These are phyloP conservation scores for Vanrija humicola DNA, from an alignment of 1,284 basidiomycete species.

Conservation along the genomic window DNA sequence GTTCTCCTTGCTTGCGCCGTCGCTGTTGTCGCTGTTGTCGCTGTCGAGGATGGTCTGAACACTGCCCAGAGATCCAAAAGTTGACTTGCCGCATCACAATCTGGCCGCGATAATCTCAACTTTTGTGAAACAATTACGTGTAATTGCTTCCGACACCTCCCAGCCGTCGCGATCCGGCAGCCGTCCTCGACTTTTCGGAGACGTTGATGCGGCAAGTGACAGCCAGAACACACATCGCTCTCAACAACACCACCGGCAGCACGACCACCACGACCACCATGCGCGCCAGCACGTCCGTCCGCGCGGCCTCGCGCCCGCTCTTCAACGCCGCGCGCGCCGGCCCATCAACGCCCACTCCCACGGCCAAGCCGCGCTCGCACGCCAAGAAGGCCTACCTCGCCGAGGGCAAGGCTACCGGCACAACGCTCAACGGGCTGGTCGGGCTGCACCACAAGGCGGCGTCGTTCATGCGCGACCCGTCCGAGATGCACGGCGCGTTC, in stretches of 20 bases:
- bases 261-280: neutral
- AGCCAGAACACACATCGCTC: neutral
- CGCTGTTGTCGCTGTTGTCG: too few relatives aligned
- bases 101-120: neutral
- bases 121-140: neutral
- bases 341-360: neutral
- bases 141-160: neutral
- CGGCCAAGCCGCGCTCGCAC: slow-evolving; percentile 7
- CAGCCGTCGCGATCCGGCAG: neutral
- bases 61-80: too few relatives aligned
- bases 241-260: neutral
- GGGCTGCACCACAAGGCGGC: slow-evolving; percentile 41
- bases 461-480: slow-evolving; percentile 37
- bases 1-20: neutral
- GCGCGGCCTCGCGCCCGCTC: neutral
- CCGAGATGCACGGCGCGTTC: slow-evolving; percentile 30
- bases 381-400: slow-evolving; percentile 7
- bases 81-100: neutral
- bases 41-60: too few relatives aligned
- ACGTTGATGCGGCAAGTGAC: neutral
- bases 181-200: neutral
- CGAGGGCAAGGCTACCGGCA: slow-evolving; percentile 20
- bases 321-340: neutral
- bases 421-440: slow-evolving; percentile 32
- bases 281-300: slow-evolving; percentile 7